These are phyloP conservation scores for Mimosa bimucronata DNA, from an alignment of 306 rosid genomes.

Conservation along the genomic window DNA sequence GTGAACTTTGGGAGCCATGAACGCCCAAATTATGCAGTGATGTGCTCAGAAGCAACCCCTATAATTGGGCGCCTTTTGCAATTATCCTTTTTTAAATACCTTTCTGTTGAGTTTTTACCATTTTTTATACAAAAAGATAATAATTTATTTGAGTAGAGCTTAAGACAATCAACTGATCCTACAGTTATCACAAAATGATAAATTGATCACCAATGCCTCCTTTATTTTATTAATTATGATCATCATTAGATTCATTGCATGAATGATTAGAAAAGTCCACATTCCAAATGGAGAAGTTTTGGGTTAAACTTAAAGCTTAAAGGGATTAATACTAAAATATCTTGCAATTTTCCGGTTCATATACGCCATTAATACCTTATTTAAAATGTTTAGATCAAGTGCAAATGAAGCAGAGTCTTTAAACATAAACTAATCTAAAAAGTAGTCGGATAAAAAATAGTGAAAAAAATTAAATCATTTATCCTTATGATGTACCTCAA, in stretches of 20 bases:
- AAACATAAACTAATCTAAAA: too few species aligned
- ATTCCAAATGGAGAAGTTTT: neutral
- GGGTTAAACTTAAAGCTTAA: neutral
- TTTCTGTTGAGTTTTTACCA: slow-evolving; percentile 19
- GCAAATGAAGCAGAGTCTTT: too few species aligned
- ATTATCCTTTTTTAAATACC: slow-evolving; percentile 20
- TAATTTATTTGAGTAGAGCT: slow-evolving; percentile 45
- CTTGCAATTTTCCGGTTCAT: too few species aligned
- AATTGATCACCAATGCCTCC: neutral
- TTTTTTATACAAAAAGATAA: slow-evolving; percentile 2
- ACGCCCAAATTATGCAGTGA: slow-evolving; percentile 44
- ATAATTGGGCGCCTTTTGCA: slow-evolving; percentile 32
- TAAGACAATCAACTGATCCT: slow-evolving; percentile 29
- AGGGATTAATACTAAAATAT: neutral
- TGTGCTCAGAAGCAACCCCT: slow-evolving; percentile 46
- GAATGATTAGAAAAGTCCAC: neutral
- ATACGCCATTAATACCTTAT: neutral
- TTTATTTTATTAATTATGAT: neutral
- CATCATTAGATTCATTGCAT: neutral
- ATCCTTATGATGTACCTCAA: too few species aligned
- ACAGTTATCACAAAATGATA: neutral
- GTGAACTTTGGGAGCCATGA: slow-evolving; percentile 40
- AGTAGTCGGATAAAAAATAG: neutral
- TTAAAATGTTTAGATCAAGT: too few species aligned
- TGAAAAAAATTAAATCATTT: too few species aligned